Conservation (phyloP, 257 asterid genomes). For the Agastache rugosa region DNA sequence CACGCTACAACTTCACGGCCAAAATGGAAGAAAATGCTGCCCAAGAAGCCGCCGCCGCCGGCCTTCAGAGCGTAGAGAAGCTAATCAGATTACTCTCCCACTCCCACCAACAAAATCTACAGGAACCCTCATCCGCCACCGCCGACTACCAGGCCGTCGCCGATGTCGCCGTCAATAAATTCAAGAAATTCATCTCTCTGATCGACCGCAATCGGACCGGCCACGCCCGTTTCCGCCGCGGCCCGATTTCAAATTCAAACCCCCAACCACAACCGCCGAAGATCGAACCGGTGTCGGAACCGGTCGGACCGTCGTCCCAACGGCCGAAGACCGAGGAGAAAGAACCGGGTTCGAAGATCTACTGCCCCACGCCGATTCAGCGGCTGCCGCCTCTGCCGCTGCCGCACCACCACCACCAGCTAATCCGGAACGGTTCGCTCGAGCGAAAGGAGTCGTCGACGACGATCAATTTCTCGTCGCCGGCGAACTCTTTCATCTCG, state of each 20-base stretch:
- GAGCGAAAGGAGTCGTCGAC: constrained; percentile 74
- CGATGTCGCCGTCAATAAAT: constrained; percentile 76
- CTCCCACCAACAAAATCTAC: constrained; percentile 44
- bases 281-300: constrained; percentile 31
- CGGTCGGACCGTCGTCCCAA: background rate
- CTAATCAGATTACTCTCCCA: constrained; percentile 71
- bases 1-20: constrained; percentile 49
- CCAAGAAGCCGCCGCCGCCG: constrained; percentile 91
- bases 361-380: constrained; percentile 70
- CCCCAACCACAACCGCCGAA: constrained; percentile 33
- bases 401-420: constrained; percentile 57
- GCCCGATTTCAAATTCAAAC: constrained; percentile 53
- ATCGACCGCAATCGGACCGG: constrained; percentile 82
- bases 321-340: constrained; percentile 37
- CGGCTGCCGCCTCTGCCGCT: constrained; percentile 89
- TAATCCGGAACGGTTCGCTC: constrained; percentile 40
- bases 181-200: constrained; percentile 74
- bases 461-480: constrained; percentile 75
- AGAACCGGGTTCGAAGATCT: constrained; percentile 46
- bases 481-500: constrained; percentile 68
- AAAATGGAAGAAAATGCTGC: constrained; percentile 77
- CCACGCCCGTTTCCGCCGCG: constrained; percentile 92
- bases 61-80: constrained; percentile 85
- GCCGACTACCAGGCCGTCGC: constrained; percentile 66
- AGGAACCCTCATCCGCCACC: constrained; percentile 31